These are phyloP conservation scores for Penicillium sp. DNA, from an alignment of 2,329 filamentous ascomycete species.

Conservation along the genomic window DNA sequence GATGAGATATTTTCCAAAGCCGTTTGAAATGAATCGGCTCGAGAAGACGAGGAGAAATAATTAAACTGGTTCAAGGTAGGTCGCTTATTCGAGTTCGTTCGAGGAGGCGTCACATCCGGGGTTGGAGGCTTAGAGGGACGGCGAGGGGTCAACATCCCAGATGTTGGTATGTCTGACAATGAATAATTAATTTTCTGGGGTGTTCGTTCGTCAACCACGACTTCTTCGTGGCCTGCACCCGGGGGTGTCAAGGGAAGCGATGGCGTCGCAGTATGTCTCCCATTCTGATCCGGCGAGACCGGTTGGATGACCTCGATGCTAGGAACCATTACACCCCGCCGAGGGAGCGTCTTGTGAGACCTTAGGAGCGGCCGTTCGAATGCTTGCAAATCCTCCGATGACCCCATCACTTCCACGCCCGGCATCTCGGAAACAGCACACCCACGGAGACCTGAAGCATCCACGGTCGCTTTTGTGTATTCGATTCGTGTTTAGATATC, in stretches of 20 bases:
- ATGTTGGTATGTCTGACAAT: constrained; percentile 22
- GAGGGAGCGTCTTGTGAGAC: constrained; percentile 44
- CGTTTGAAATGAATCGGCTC: constrained; percentile 70
- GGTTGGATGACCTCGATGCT: constrained; percentile 26
- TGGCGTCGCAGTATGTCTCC: constrained; percentile 28
- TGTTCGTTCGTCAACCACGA: constrained; percentile 19
- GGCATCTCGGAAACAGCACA: constrained; percentile 29
- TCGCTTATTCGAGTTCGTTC: constrained; percentile 38
- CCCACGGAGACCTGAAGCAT: neutral
- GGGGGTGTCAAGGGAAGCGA: constrained; percentile 43
- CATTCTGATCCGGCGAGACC: constrained; percentile 27
- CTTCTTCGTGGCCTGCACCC: constrained; percentile 28
- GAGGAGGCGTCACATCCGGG: constrained; percentile 72
- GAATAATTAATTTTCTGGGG: constrained; percentile 29
- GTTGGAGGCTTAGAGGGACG: constrained; percentile 69
- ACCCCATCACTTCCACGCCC: constrained; percentile 29
- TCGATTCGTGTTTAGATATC: neutral
- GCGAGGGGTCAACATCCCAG: constrained; percentile 55
- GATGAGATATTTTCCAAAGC: constrained; percentile 65
- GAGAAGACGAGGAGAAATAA: constrained; percentile 57
- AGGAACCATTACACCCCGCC: constrained; percentile 32
- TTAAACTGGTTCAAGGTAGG: constrained; percentile 53
- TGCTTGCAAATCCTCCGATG: constrained; percentile 29
- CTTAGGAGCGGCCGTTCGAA: constrained; percentile 36
- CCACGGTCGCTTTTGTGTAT: constrained; percentile 5